These are phyloP conservation scores for Aspergillus tamarii DNA, from an alignment of 2,329 filamentous ascomycete genomes.

Conservation along the genomic window DNA sequence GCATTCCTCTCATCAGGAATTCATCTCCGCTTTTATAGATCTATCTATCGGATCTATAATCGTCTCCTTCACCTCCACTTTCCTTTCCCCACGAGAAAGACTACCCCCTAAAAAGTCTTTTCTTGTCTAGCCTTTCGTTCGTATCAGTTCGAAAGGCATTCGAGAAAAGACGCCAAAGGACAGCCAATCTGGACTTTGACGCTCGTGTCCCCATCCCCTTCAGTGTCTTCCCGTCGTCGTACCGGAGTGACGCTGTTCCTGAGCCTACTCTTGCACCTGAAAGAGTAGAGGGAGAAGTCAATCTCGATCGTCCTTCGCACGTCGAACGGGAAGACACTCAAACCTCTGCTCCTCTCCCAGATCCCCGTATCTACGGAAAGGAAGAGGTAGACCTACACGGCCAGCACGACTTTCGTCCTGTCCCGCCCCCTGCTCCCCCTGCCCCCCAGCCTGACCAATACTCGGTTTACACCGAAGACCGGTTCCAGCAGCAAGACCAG, in stretches of 20 bases:
- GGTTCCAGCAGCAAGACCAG: conserved; percentile 40
- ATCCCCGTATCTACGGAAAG: conserved; percentile 69
- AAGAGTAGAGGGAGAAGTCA: conserved; percentile 88
- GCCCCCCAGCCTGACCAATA: conserved; percentile 11
- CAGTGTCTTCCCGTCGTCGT: conserved; percentile 99
- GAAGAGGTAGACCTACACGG: conserved; percentile 88
- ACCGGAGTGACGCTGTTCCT: conserved; percentile 74
- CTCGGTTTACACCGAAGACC: conserved; percentile 36
- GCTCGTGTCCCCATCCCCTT: conserved; percentile 98
- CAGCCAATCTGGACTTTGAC: conserved; percentile 99
- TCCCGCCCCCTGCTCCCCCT: conserved; percentile 39
- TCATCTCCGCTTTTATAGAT: conserved; percentile 27
- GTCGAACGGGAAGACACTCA: conserved; percentile 98
- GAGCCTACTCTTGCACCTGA: conserved; percentile 63
- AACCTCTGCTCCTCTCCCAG: conserved; percentile 67
- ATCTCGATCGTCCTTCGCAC: conserved; percentile 72
- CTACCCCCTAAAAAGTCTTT: conserved; percentile 47
- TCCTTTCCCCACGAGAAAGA: conserved; percentile 39
- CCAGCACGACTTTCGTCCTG: conserved; percentile 46
- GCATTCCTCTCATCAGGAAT: conserved; percentile 26
- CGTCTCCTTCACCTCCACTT: conserved; percentile 16
- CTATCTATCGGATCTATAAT: conserved; percentile 27
- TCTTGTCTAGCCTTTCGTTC: conserved; percentile 53
- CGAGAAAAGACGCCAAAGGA: conserved; percentile 75
- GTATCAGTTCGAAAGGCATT: conserved; percentile 55